A percentile compares a stretch with the other conserved stretches of the same genome.
Evolutionary conservation across 1,139 yeast species (phyloP).

Genomic region (Yamadazyma trypodendri): DNA sequence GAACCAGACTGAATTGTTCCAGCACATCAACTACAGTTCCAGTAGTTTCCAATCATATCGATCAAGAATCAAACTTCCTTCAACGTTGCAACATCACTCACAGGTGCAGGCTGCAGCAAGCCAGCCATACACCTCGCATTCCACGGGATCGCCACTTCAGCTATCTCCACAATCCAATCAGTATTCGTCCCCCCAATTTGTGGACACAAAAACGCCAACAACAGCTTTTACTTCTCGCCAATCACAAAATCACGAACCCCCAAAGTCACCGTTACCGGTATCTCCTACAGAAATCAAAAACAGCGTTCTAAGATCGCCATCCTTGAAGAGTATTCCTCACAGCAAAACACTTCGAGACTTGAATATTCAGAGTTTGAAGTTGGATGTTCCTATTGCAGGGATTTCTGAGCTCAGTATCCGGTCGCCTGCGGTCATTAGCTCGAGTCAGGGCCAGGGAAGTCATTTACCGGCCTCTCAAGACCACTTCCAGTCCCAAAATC

Average conservation of each 20-base stretch:
- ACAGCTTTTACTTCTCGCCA: background rate
- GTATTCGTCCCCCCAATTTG: no score
- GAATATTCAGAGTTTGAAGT: conserved; percentile 13
- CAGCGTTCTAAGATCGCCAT: conserved; percentile 10
- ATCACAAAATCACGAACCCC: conserved; percentile 9
- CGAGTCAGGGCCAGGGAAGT: no score
- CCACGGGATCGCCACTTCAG: background rate
- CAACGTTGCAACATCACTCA: conserved; percentile 15
- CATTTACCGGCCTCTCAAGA: no score
- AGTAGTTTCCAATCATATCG: conserved; percentile 32
- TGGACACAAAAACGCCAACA: background rate
- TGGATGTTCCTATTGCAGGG: conserved; percentile 9
- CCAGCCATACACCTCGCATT: background rate
- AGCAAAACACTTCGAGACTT: conserved; percentile 16
- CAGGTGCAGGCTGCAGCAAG: conserved; percentile 5
- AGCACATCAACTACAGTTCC: conserved; percentile 22
- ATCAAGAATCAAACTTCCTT: conserved; percentile 34
- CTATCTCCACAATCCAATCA: background rate
- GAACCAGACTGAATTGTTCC: conserved; percentile 6
- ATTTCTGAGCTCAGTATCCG: conserved; percentile 11
- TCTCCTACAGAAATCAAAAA: conserved; percentile 12
- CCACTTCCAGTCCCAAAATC: no score
- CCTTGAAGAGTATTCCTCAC: conserved; percentile 8
- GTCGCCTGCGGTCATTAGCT: conserved; percentile 15
- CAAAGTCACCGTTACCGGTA: conserved; percentile 13